Percentiles rank a stretch among this genome's conserved stretches.
Conservation (phyloP, 2,329 filamentous ascomycete genomes). For the Trichoderma cornu-damae region DNA sequence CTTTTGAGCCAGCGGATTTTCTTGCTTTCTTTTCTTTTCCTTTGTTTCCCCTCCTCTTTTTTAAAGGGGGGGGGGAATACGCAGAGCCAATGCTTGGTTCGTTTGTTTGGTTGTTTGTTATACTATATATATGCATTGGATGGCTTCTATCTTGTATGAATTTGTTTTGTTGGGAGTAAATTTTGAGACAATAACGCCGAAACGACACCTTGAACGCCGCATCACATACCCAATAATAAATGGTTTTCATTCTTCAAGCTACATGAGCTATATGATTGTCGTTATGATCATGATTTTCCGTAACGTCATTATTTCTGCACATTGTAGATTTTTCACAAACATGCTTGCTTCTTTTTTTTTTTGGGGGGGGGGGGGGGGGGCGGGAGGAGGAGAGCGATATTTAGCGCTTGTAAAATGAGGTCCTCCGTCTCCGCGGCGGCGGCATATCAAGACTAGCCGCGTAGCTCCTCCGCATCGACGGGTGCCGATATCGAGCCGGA, state of each 20-base stretch:
- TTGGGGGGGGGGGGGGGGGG: too few species aligned
- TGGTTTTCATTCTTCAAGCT: neutral
- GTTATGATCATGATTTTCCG: neutral
- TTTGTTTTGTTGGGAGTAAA: neutral
- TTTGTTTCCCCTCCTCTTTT: neutral
- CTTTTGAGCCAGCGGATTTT: slow-evolving; percentile 19
- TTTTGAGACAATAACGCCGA: neutral
- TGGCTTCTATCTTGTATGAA: neutral
- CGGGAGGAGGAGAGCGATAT: too few species aligned
- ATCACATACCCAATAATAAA: neutral
- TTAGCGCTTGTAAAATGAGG: slow-evolving; percentile 14
- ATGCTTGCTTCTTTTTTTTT: neutral
- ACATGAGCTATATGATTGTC: neutral
- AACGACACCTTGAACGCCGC: neutral
- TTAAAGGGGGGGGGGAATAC: too few species aligned
- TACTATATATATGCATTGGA: neutral
- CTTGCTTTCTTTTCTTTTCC: slow-evolving; percentile 18
- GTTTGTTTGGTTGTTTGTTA: neutral
- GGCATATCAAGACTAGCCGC: neutral
- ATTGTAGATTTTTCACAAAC: neutral
- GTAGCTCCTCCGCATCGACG: neutral
- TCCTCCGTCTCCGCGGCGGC: slow-evolving; percentile 3
- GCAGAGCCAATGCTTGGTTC: neutral
- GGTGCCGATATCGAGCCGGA: neutral
- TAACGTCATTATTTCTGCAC: neutral